A percentile compares a stretch with the other conserved stretches of the same genome.
These are phyloP conservation scores for Colletotrichum phormii DNA, from an alignment of 2,329 filamentous ascomycete genomes.

Conservation along the genomic window DNA sequence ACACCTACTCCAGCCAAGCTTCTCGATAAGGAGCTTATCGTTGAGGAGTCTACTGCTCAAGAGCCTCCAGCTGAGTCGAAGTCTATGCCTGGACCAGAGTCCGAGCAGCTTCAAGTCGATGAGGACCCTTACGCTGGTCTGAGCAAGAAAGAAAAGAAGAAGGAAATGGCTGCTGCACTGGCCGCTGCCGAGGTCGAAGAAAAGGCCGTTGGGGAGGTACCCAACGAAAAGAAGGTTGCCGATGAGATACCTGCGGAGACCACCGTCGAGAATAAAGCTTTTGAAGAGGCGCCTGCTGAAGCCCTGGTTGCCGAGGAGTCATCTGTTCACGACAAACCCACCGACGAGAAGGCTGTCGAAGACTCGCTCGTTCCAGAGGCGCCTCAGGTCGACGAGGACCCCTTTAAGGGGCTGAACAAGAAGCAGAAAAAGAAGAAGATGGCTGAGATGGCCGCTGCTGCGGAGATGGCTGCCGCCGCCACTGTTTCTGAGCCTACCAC, in stretches of 20 bases:
- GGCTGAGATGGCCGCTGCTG: background rate
- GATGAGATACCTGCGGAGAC: background rate
- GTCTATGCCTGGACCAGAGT: background rate
- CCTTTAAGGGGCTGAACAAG: constrained; percentile 1
- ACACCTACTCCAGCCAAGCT: background rate
- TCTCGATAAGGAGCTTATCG: background rate
- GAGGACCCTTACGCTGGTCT: background rate
- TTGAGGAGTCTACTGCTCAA: too few relatives aligned
- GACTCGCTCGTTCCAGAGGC: constrained; percentile 21
- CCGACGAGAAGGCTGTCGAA: background rate
- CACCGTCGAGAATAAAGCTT: background rate
- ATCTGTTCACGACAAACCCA: background rate
- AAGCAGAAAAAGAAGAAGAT: background rate
- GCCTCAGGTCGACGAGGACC: constrained; percentile 37
- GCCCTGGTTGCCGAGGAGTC: background rate
- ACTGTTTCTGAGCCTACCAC: background rate
- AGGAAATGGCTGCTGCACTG: constrained; percentile 12
- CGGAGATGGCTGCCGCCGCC: background rate
- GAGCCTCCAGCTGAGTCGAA: background rate
- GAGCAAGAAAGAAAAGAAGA: constrained; percentile 28
- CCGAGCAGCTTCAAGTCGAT: background rate
- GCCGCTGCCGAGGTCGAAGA: background rate
- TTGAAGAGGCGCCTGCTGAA: background rate
- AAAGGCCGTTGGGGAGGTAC: background rate
- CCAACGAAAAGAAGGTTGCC: background rate